Base-by-base conservation (phyloP, 257 asterid species). In the Nicotiana benthamiana region DNA sequence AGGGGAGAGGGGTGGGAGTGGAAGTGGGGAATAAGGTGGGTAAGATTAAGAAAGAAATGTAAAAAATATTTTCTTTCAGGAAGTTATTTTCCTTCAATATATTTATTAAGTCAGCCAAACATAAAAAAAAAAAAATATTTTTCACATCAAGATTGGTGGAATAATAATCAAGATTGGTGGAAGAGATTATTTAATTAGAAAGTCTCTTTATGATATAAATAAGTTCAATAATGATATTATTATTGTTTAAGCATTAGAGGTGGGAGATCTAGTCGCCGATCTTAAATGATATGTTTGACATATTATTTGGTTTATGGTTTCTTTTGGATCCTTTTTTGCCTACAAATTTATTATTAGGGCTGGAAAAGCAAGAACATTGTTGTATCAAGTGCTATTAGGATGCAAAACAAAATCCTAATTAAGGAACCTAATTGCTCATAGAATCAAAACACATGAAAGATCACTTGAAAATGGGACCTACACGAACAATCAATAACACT, bases 381-480 rank as follows among this genome's bases (percentile, higher is more conserved):
- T 84, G 83, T 57, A 81, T 52, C 53, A 40, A 81, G 82, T 61
- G 56, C 24, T 70, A 57, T 60, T 70, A 62, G 18, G 85, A 61
- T 72, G 82, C 80, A 83, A 75, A 75, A 83, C 82, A 82, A 82
- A 72, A 84, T 66, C 78, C 64, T 63, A 20, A 79, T 79, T 85
- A 65, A 75, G 78, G 43, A 81, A 43, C 82, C 68, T 30, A 83
- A 75, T 65, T 26, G 32, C 22, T 53, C 72, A 24, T 74, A 85
- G 89, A 86, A 88, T 87, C 86, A 86, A 82, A 75, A 88, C 92
- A 91, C 91, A 90, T 90, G 91, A 83, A 79, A 62, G 75, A 68
- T 66, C 80, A 83, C 83, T 60, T 43, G 12, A 22, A 56, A 24
- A 82, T 87, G 89, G 90, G 92, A 65, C 86, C 93, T 84, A 83